Percentiles rank a stretch among this genome's conserved stretches.
Conservation (phyloP, 2,329 filamentous ascomycete genomes). For the Sporothrix humicola region DNA sequence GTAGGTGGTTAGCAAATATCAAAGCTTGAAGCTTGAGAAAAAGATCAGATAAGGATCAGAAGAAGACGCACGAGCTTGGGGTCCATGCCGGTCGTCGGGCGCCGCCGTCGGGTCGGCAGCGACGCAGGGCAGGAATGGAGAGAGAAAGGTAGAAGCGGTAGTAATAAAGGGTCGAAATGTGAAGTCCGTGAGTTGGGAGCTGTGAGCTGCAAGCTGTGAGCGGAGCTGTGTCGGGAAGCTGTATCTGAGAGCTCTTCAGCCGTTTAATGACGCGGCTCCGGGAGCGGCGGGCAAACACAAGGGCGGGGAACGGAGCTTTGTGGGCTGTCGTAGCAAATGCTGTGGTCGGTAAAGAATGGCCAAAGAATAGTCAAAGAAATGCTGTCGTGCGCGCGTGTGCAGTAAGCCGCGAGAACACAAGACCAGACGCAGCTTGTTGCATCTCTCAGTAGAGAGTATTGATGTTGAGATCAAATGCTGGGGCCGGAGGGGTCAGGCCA, state of each 20-base stretch:
- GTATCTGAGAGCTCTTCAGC: background rate
- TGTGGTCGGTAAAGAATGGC: background rate
- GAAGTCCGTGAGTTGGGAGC: background rate
- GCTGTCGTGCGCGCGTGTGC: background rate
- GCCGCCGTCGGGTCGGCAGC: constrained; percentile 30
- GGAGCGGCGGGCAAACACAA: constrained; percentile 18
- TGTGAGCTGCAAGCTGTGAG: background rate
- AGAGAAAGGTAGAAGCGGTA: background rate
- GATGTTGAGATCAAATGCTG: constrained; percentile 15
- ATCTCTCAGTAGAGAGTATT: background rate
- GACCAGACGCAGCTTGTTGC: background rate
- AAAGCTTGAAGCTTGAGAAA: background rate
- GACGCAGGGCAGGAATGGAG: background rate
- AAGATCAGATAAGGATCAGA: background rate
- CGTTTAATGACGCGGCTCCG: constrained; percentile 13
- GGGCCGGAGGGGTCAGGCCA: constrained; percentile 14
- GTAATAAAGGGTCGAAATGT: background rate
- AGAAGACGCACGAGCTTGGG: constrained; percentile 38
- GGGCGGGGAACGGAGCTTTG: constrained; percentile 18
- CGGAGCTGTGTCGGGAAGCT: background rate
- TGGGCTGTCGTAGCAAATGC: background rate
- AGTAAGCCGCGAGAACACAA: background rate
- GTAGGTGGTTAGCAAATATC: background rate
- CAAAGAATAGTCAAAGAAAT: background rate
- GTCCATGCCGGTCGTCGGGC: constrained; percentile 38